Evolutionary conservation across 1,284 basidiomycete genomes (phyloP).

Genomic region (Marasmius fiardii): DNA sequence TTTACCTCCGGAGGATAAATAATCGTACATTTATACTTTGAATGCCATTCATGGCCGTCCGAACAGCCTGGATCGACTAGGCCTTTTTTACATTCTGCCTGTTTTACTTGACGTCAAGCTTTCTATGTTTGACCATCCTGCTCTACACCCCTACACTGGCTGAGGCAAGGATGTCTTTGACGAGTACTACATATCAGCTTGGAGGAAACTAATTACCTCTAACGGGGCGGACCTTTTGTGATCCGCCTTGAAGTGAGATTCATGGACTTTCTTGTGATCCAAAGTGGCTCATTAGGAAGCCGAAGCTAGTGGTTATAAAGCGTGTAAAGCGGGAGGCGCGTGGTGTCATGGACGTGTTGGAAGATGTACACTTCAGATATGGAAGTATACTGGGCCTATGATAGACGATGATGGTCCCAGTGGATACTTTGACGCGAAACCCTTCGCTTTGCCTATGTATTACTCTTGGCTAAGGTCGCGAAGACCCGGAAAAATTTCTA

Average conservation of each 20-base stretch:
- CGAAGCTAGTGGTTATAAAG: constrained; percentile 2
- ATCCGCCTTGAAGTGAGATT: background rate
- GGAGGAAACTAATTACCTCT: constrained; percentile 16
- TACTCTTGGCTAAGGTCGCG: too few relatives aligned
- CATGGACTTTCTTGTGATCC: background rate
- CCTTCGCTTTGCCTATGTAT: too few relatives aligned
- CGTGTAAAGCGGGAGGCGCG: constrained; percentile 5
- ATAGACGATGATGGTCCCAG: too few relatives aligned
- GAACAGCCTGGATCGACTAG: constrained; percentile 14
- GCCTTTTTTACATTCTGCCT: constrained; percentile 17
- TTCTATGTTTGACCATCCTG: constrained; percentile 11
- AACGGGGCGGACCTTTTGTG: constrained; percentile 8
- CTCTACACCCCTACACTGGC: constrained; percentile 3
- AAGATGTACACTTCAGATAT: constrained; percentile 16
- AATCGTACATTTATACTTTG: constrained; percentile 4
- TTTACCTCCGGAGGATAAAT: constrained; percentile 17
- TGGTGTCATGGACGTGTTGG: constrained; percentile 12
- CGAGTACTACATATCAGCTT: constrained; percentile 15
- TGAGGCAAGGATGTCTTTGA: constrained; percentile 16
- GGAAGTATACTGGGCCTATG: too few relatives aligned
- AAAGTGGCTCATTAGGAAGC: constrained; percentile 4
- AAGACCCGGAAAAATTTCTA: too few relatives aligned
- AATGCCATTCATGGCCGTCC: background rate
- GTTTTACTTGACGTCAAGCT: constrained; percentile 16
- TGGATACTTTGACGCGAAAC: too few relatives aligned